phyloP scores from a whole-genome alignment of 352 stramenopile genomes.

The Blastocystis sp. region DNA sequence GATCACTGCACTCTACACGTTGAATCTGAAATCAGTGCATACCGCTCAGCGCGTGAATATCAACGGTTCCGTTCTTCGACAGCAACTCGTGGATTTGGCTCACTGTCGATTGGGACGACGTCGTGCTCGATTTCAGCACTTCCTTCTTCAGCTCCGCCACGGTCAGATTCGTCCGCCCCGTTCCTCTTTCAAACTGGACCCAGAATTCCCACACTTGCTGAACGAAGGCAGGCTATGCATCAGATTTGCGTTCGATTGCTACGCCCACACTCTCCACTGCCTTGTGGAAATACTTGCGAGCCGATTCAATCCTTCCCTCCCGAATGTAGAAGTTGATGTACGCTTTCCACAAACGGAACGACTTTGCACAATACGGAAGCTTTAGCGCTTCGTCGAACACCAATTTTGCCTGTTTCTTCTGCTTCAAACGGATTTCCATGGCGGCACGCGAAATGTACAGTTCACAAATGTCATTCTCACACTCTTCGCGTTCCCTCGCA shows the following conservation, averaged over 20 bases:
- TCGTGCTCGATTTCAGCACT: neutral
- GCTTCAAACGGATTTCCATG: slow-evolving; percentile 60
- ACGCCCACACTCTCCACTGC: slow-evolving; percentile 33
- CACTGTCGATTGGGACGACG: neutral
- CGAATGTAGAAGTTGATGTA: slow-evolving; percentile 63
- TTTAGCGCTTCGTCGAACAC: slow-evolving; percentile 52
- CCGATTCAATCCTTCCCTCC: slow-evolving; percentile 31
- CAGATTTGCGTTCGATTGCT: neutral
- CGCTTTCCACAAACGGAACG: slow-evolving; percentile 45
- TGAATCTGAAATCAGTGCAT: neutral
- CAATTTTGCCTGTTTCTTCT: slow-evolving; percentile 59
- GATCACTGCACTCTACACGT: slow-evolving; percentile 34
- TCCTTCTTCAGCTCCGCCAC: slow-evolving; percentile 42
- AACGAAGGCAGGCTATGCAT: neutral
- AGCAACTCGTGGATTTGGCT: slow-evolving; percentile 18
- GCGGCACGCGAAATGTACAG: slow-evolving; percentile 59
- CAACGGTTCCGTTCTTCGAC: slow-evolving; percentile 43
- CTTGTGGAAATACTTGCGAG: slow-evolving; percentile 58
- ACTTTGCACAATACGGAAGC: slow-evolving; percentile 8
- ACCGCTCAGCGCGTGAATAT: slow-evolving; percentile 59
- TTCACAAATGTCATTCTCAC: slow-evolving; percentile 40
- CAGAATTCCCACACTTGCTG: slow-evolving; percentile 62
- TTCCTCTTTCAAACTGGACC: slow-evolving; percentile 41
- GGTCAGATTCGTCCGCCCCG: slow-evolving; percentile 9
- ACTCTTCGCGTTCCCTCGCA: neutral